Base-by-base conservation (phyloP, 129 eudicot genomes). In the Scalesia atractyloides region DNA sequence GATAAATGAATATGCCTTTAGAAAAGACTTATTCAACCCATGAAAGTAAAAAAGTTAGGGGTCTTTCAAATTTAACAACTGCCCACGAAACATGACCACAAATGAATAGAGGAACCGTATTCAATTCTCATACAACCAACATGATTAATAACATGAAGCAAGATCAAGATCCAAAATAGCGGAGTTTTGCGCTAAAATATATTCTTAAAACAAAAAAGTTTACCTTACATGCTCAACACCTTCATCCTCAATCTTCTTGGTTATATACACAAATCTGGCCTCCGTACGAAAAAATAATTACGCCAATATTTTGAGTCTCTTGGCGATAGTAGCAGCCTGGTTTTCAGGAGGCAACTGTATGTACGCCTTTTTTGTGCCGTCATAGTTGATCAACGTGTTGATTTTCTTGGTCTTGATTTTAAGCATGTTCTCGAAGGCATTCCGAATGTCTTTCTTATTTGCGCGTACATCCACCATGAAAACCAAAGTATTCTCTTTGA, bases 291-390 rank as follows among this genome's bases (percentile, higher is more conserved):
- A 56, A 78, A 58, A 68, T 3, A 13, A 11, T 54, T 53, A 60
- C 15, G 61, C 77, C 77, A 83, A 66, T 20, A 88, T 66, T 50
- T 70, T 84, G 43, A 86, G 66, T 60, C 66, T 60, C 20, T 60
- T 60, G 7, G 96, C 96, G 11, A 88, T 54, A 53, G 86, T 84
- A 52, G 70, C 51, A 11, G 97, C 97, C 70, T 78, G 84, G 51
- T 75, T 72, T 34, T 88, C 84, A 22, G 74, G 26, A 2, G 73
- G 33, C 73, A 89, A 53, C 76, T 61, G 86, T 51, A 89, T 70
- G 68, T 14, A 84, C 11, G 96, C 96, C 83, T 89, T 89, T 84
- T 89, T 89, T 5, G 85, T 84, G 22, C 88, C 90, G 74, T 83
- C 85, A 50, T 73, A 76, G 68, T 69, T 89, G 67, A 80, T 82